Conservation (phyloP, 805 yeast genomes). For the Grigorovia jiainica region DNA sequence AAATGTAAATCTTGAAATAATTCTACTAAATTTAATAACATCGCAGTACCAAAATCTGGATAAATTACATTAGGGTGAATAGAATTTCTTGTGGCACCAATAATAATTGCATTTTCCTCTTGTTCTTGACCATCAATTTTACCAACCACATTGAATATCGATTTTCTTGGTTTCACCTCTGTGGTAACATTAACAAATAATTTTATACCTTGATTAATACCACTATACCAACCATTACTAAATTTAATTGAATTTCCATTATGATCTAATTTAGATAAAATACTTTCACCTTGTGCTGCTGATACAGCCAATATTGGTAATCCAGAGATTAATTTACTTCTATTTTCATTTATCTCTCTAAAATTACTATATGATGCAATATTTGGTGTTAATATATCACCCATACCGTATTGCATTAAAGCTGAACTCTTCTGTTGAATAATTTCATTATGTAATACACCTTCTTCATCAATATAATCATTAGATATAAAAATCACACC, state of each 20-base stretch:
- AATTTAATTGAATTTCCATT: conserved; percentile 13
- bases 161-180: conserved; percentile 43
- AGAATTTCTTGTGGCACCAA: conserved; percentile 77
- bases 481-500: conserved; percentile 63
- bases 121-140: conserved; percentile 76
- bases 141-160: conserved; percentile 69
- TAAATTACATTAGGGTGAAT: conserved; percentile 59
- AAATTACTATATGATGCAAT: conserved; percentile 46
- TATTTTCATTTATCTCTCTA: conserved; percentile 34
- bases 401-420: conserved; percentile 49
- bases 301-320: conserved; percentile 73
- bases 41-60: conserved; percentile 64
- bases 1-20: conserved; percentile 54
- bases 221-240: conserved; percentile 12
- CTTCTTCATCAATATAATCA: conserved; percentile 16
- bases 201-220: conserved; percentile 9
- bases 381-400: conserved; percentile 62
- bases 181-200: conserved; percentile 31
- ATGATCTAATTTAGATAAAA: conserved; percentile 23
- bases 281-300: conserved; percentile 49
- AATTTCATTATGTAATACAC: conserved; percentile 16
- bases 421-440: conserved; percentile 40
- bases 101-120: conserved; percentile 53
- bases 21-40: conserved; percentile 58
- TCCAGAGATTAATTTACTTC: conserved; percentile 46